These are phyloP conservation scores for Aureobasidium sp. DNA, from an alignment of 2,329 filamentous ascomycete species.

Conservation along the genomic window DNA sequence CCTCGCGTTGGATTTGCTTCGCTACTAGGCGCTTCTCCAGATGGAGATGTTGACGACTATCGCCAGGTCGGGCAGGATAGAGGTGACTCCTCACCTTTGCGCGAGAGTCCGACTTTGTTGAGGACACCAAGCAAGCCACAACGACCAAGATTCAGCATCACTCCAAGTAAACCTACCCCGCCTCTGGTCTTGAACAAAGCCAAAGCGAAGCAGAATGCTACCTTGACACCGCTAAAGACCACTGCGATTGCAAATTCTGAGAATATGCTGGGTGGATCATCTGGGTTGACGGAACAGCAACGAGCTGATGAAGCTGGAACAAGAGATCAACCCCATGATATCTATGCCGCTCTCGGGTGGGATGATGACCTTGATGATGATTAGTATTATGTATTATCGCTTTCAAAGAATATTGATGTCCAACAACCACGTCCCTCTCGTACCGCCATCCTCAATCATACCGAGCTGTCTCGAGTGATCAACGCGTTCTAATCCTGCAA, in stretches of 20 bases:
- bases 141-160: neutral
- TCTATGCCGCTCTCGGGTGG: slow-evolving; percentile 42
- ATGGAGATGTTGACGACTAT: neutral
- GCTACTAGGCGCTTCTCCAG: slow-evolving; percentile 21
- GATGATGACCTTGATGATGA: slow-evolving; percentile 28
- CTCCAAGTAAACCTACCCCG: neutral
- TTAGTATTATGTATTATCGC: neutral
- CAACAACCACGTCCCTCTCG: neutral
- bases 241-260: slow-evolving; percentile 21
- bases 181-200: neutral
- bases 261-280: slow-evolving; percentile 18
- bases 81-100: slow-evolving; percentile 5
- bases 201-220: neutral
- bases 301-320: neutral
- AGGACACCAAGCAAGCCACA: slow-evolving; percentile 12
- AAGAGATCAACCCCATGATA: slow-evolving; percentile 18
- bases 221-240: slow-evolving; percentile 15
- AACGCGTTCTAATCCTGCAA: neutral
- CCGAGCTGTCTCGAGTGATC: neutral
- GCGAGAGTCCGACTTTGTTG: slow-evolving; percentile 3
- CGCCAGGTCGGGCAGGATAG: slow-evolving; percentile 15
- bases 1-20: neutral
- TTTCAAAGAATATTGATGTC: neutral
- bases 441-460: too few relatives aligned
- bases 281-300: neutral